Evolutionary conservation across 2,329 filamentous ascomycete genomes (phyloP).

Genomic region (Aspergillus unguis): DNA sequence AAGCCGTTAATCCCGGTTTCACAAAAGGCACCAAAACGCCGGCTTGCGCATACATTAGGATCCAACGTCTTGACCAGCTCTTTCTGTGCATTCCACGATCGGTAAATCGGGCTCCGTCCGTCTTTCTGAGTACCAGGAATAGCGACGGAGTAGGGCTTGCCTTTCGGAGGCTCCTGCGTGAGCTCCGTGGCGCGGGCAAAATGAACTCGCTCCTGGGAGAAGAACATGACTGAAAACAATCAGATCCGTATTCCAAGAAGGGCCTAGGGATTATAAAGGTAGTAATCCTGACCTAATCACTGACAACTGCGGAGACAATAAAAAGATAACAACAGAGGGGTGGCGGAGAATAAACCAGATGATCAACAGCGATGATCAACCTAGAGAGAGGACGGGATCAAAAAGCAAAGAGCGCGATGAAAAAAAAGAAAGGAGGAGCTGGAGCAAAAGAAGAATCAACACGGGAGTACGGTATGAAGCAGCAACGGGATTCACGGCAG

Average conservation of each 20-base stretch:
- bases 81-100: conserved; percentile 75
- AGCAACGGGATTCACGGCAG: neutral
- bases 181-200: conserved; percentile 50
- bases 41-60: conserved; percentile 51
- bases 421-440: neutral
- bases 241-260: neutral
- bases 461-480: neutral
- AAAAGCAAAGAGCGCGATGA: neutral
- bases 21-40: neutral
- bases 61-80: conserved; percentile 69
- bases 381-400: neutral
- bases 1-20: neutral
- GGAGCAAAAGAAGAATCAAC: neutral
- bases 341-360: neutral
- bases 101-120: conserved; percentile 72
- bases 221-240: conserved; percentile 33
- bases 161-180: conserved; percentile 63
- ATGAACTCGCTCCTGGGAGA: conserved; percentile 33
- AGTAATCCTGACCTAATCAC: neutral
- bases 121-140: conserved; percentile 71
- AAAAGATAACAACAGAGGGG: neutral
- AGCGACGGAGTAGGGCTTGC: conserved; percentile 72
- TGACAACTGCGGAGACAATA: neutral
- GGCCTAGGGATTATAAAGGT: neutral
- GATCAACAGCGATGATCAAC: neutral